Base-by-base conservation (phyloP, 257 asterid species). In the Knoxia roxburghii region DNA sequence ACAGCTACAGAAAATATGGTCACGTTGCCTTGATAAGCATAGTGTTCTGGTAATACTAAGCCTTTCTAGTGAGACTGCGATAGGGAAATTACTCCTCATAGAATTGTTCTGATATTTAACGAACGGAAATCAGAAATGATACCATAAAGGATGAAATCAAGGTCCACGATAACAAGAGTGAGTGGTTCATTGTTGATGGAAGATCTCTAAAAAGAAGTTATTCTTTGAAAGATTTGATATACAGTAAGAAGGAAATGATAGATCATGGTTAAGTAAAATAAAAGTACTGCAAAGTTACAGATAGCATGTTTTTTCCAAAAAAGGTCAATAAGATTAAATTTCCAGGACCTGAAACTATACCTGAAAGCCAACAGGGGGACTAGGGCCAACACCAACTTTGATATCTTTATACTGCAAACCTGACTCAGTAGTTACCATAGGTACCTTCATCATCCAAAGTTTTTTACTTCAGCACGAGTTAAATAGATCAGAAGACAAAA, bases 291-390 rank as follows among this genome's bases (percentile, higher is more conserved):
- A 35, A 35, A 43, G 9, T 21, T 26, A 39, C 17, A 24, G 3
- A 64, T 17, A 39, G 55, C 56, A 43, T 45, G 23, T 27, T 43
- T 50, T 39, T 67, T 6, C 33, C 9, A n/a, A n/a, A n/a, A 18
- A 14, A 35, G 43, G 21, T 21, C 8, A 33, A 39, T 17, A 17
- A 43, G 30, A 24, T 18, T 37, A 35, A 30, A 21, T 17, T 57
- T 45, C n/a, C 12, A 18, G 27, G 50, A 62, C 32, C 58, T 37
- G 67, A 53, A 20, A 39, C 45, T 18, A 12, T 82, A 90, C 99
- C 96, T 94, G 99, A 83, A 83, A 94, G 64, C 99, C 99, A 73
- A 88, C 75, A 18, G 99, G 99, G 32, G 99, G 99, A 65, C 88
- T 88, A 58, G 99, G 97, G 48, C 99, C 99, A 29, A 61, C 53